Base-by-base conservation (phyloP, 305 asterid genomes). In the Andrographis paniculata region DNA sequence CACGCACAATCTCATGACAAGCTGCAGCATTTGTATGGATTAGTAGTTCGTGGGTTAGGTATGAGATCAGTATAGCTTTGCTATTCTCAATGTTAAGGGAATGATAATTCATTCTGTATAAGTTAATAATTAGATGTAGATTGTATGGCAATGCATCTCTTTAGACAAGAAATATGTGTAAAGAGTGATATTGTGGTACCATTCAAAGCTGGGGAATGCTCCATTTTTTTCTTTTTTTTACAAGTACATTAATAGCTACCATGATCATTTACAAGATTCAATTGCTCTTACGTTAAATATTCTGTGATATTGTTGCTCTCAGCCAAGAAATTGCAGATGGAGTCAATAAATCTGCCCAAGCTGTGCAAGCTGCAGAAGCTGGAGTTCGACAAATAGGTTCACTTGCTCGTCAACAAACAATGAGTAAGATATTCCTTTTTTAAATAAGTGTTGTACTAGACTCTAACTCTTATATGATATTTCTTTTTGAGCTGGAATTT, bases 311-410 rank as follows among this genome's bases (percentile, higher is more conserved):
- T 31, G 31, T 18, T 18, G 22, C 40, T 33, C 50, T 65, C 73
- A 87, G 97, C 79, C 87, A 84, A 69, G 97, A 84, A 66, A 75
- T 87, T 69, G 56, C 84, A 53, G 94, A 84, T 31, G 96, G 95
- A 53, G 86, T 87, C 62, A 78, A 51, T 62, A 87, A 84, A 68
- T 87, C 95, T 55, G 77, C 95, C 68, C 97, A 74, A 71, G 97
- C 76, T 49, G 86, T 84, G 60, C 92, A 84, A 75, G 95, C 88
- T 8, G 97, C 97, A 11, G 86, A 82, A 71, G 88, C 94, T 58
- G 97, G 97, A 65, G 61, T 81, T 23, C 76, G 80, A 47, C 84
- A 84, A 62, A 81, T 87, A 45, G 97, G 94, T 49, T 84, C 92
- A 55, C 66, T 63, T 63, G 97, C 97, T 61, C 94, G 58, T 45